Evolutionary conservation across 768 basidiomycete genomes (phyloP), one percentile per base, ranked within the genome.

Genomic region (Pleurotus tuoliensis): DNA sequence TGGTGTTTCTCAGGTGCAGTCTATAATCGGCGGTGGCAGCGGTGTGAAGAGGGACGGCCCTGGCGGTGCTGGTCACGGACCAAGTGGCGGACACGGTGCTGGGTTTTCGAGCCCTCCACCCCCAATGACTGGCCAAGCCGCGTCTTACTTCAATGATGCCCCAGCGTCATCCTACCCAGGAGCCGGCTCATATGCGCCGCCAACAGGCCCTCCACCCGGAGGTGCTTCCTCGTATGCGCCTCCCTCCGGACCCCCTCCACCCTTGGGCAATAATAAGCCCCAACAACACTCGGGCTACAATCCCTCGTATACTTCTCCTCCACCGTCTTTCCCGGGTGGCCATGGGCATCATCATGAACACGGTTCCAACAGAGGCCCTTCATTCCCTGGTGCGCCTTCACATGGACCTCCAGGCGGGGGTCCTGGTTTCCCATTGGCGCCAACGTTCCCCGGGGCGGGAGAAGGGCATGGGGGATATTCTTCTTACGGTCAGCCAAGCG

Each of bases 1-100:
- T 0, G 80, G 78, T 3, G 73, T 80, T 22, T 46, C 64, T 5
- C 77, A 78, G 59, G 79, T 75, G 16, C 71, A 77, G 66, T 63
- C 47, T 46, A 34, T 34, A 34, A 64, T 81, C 27, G 67, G 69
- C 27, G 71, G 69, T 11, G 60, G 66, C 8, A 60, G 63, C 11
- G 71, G 70, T 1, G 60, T 58, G 20, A 61, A 58, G 50, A 65
- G 66, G 46, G 65, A 68, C 22, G 67, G 56, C 22, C 65, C 64
- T 39, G 72, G 69, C 0, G 61, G 62, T 16, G 59, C 61, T 1
- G 55, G 64, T 13, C 44, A 47, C 22, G 40, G 30, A 9, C 40
- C 50, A 6, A 41, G 52, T 43, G 49, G 38, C 56, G 24, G 24
- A 37, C 46, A 44, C 18, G 25, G 20, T 22, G 30, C 30, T 44